Conservation (phyloP, 1,284 basidiomycete species). For the Hemileia vastatrix region DNA sequence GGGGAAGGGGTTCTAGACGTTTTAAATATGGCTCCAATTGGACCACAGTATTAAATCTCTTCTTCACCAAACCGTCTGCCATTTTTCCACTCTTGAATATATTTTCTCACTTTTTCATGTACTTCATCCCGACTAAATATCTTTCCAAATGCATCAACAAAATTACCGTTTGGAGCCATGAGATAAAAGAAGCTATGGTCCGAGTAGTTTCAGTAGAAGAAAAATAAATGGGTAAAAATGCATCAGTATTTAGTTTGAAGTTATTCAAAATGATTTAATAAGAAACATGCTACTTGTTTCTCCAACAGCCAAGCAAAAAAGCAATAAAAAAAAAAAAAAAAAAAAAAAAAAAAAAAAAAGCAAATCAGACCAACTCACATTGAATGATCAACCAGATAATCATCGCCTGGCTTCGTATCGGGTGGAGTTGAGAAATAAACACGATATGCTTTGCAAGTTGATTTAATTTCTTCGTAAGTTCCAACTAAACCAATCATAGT, state of each 20-base stretch:
- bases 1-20: too few relatives aligned
- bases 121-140: conserved; percentile 63
- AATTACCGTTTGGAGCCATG: conserved; percentile 90
- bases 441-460: conserved; percentile 84
- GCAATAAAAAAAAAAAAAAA: neutral
- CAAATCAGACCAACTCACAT: conserved; percentile 26
- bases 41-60: conserved; percentile 6
- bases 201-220: conserved; percentile 24
- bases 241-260: neutral
- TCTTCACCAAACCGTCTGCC: conserved; percentile 20
- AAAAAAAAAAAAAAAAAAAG: neutral
- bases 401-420: conserved; percentile 58
- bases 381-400: conserved; percentile 88
- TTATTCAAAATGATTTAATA: neutral
- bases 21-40: too few relatives aligned
- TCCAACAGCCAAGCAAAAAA: neutral
- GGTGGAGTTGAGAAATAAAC: conserved; percentile 98
- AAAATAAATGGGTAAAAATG: neutral
- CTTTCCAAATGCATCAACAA: conserved; percentile 95
- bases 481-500: conserved; percentile 80
- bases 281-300: neutral
- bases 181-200: conserved; percentile 86
- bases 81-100: conserved; percentile 50
- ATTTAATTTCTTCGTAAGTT: conserved; percentile 72
- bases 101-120: conserved; percentile 49